Evolutionary conservation across 805 yeast genomes (phyloP), one percentile per base, ranked within the genome.

Genomic region (Candida alai): DNA sequence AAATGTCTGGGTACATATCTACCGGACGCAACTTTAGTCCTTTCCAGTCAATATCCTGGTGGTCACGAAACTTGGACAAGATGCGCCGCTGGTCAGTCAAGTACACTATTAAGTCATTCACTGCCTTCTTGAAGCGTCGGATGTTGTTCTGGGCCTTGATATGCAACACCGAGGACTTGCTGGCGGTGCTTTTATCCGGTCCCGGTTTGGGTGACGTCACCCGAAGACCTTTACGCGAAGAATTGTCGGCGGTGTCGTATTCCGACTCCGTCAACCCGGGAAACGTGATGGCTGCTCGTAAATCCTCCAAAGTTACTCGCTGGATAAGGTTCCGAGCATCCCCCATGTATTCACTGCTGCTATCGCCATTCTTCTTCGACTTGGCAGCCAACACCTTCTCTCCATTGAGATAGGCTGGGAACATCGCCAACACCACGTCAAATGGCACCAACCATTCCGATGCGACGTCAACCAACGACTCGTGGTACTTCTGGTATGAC

Each of bases 61-160:
- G 65, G 19, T 47, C 49, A 20, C 66, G 40, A 25, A 75, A 61
- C 29, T 62, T 61, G 9, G 60, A 51, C 28, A 71, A 60, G 24
- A 74, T 68, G 28, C 81, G 50, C 44, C 80, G 54, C 35, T 74
- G 71, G 37, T 75, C 80, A 0, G 80, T 73, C 15, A 75, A 49
- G 42, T 62, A 75, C 1, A 72, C 55, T 4, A 75, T 65, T 20
- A 75, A 48, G 34, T 63, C 58, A 34, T 57, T 62, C 6, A 58
- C 68, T n/a, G 62, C 67, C 21, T 52, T 65, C 31, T 34, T 42
- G 46, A 58, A 65, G 24, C 49, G 51, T 17, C 53, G 31, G 14
- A 61, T 34, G 36, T 44, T 27, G 40, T 42, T 27, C 8, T 11
- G 27, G 9, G n/a, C n/a, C n/a, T 24, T 24, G 13, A 9, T 10